Evolutionary conservation across 163 green algal genomes (phyloP), one percentile per base, ranked within the genome.

Genomic region (Scenedesmus sp.): DNA sequence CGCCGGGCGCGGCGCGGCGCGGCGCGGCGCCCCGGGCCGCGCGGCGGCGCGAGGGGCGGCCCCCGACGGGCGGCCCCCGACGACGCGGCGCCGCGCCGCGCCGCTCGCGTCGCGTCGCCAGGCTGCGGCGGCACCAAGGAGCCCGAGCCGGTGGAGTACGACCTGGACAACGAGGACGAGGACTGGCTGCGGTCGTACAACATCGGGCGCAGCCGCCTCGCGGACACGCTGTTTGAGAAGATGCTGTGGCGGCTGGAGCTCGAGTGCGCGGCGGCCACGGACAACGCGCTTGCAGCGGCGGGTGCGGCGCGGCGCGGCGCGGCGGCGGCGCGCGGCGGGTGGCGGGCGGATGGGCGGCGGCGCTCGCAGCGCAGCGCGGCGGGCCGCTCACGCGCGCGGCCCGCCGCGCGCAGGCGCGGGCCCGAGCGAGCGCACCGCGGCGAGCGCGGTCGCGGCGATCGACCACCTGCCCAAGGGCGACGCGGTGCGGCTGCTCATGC

Each of bases 211-310:
- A 75, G 86, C 28, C 74, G 86, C 18, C 63, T 95, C 47, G 75
- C 77, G 2, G 70, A 78, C 24, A 56, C 84, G 22, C 92, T 88
- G 65, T 90, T 99, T 63, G 95, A 99, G 84, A 64, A 80, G 57
- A 95, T 98, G 91, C 75, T 99, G 60, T 97, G 90, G 86, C 83
- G 88, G 58, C 87, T 99, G 66, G 95, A 99, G 80, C 60, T 93
- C 15, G 86, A 86, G n/a, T 97, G 94, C 47, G 86, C 88, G 10
- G 91, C 90, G 45, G 90, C 90, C 29, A 96, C 88, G 24, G 93
- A 98, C 63, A 65, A 75, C 13, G 82, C 85, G 3, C 82, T 93
- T 18, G 70, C 84, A 7, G 34, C 81, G 42, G 84, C 82, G 57
- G 78, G 83, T 88, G 66, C 50, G 60, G 39, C 39, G 39, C 39